A percentile compares a stretch with the other conserved stretches of the same genome.
phyloP scores from a whole-genome alignment of 768 basidiomycete species.

The Mycena metata region DNA sequence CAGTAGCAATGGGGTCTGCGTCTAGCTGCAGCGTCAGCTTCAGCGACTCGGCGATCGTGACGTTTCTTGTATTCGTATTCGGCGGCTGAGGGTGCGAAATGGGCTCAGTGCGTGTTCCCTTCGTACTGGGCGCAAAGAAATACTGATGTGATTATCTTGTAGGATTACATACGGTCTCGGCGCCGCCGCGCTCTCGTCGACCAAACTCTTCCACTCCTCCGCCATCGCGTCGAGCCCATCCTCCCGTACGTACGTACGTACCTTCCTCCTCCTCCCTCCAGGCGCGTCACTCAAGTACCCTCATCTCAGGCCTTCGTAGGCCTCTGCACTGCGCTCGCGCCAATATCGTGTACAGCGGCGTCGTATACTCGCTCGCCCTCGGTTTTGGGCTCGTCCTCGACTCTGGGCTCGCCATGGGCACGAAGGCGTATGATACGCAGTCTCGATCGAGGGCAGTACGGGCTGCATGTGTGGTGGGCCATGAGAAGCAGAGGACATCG shows the following conservation, averaged over 20 bases:
- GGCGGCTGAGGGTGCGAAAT: constrained; percentile 78
- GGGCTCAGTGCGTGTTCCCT: constrained; percentile 68
- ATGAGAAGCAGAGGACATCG: constrained; percentile 70
- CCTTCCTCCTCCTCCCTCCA: constrained; percentile 8
- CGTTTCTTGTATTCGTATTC: constrained; percentile 79
- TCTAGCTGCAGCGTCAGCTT: constrained; percentile 83
- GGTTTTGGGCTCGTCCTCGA: constrained; percentile 86
- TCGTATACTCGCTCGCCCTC: constrained; percentile 83
- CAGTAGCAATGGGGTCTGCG: constrained; percentile 80
- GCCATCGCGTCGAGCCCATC: constrained; percentile 85
- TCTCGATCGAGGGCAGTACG: constrained; percentile 66
- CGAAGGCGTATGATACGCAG: constrained; percentile 72
- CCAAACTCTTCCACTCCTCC: constrained; percentile 82
- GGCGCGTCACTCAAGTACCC: constrained; percentile 36
- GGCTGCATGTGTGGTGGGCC: constrained; percentile 75
- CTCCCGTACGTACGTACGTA: constrained; percentile 76
- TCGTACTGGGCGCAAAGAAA: not conserved
- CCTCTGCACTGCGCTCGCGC: constrained; percentile 79
- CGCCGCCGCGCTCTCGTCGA: constrained; percentile 82
- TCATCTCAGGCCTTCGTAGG: constrained; percentile 71
- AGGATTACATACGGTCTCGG: too few species aligned
- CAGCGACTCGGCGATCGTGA: constrained; percentile 80
- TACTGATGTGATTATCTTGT: too few species aligned
- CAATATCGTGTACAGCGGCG: constrained; percentile 82
- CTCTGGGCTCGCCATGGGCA: constrained; percentile 87